phyloP scores from a whole-genome alignment of 805 yeast genomes.

The Yamadazyma insecticola region DNA sequence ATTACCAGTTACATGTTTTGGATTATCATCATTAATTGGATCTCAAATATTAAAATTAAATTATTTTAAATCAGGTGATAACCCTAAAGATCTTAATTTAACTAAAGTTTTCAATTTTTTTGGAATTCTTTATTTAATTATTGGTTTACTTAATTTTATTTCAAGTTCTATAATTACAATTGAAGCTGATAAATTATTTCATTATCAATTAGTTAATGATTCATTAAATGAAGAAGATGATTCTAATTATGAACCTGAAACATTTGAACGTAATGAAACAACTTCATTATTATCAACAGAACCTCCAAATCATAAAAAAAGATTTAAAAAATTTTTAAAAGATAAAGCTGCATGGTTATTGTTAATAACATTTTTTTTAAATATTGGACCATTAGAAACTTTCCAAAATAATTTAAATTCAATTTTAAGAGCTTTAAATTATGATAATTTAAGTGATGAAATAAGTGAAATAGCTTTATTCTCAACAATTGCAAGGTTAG shows the following conservation, averaged over 20 bases:
- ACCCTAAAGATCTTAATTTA: constrained; percentile 35
- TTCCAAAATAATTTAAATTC: constrained; percentile 81
- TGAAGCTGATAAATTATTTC: constrained; percentile 45
- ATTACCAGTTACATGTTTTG: constrained; percentile 84
- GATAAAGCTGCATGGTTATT: constrained; percentile 63
- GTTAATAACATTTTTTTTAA: constrained; percentile 57
- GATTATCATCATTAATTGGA: constrained; percentile 72
- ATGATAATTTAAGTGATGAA: constrained; percentile 32
- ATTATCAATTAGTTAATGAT: constrained; percentile 12
- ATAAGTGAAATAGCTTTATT: constrained; percentile 60
- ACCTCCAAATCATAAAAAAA: constrained; percentile 24
- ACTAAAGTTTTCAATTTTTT: constrained; percentile 50
- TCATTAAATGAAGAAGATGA: constrained; percentile 14
- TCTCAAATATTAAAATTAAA: constrained; percentile 52
- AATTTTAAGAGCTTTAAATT: constrained; percentile 39
- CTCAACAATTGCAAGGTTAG: constrained; percentile 67
- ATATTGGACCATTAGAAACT: constrained; percentile 82
- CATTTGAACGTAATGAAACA: constrained; percentile 21
- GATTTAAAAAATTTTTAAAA: constrained; percentile 35
- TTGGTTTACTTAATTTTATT: constrained; percentile 59
- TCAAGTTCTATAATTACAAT: constrained; percentile 63
- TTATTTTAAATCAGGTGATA: constrained; percentile 25
- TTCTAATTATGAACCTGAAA: no score
- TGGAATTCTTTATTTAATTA: constrained; percentile 46
- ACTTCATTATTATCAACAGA: constrained; percentile 33